A percentile compares a stretch with the other conserved stretches of the same genome.
These are phyloP conservation scores for Fraxinus paxiana DNA, from an alignment of 305 asterid genomes.

Conservation along the genomic window DNA sequence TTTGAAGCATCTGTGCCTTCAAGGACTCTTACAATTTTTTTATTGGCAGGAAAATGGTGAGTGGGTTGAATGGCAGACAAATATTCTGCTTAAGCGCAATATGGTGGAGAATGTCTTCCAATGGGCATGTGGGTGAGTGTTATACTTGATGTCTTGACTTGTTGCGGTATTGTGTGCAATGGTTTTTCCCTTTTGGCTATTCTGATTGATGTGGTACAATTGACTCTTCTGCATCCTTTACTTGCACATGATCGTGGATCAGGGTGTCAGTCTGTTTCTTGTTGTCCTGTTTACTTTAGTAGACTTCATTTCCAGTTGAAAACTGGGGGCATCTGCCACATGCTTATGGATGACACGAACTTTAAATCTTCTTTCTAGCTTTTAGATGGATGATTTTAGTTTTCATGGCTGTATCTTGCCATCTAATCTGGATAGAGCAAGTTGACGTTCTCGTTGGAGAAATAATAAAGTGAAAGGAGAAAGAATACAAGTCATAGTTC, in stretches of 20 bases:
- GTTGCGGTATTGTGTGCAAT: background rate
- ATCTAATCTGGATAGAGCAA: constrained; percentile 21
- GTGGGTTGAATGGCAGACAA: constrained; percentile 88
- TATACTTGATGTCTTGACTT: background rate
- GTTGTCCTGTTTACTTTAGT: constrained; percentile 6
- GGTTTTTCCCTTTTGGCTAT: background rate
- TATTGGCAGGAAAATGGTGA: constrained; percentile 64
- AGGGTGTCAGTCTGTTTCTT: background rate
- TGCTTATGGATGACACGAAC: constrained; percentile 11
- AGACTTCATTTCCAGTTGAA: constrained; percentile 1
- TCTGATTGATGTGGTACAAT: constrained; percentile 1
- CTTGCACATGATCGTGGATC: background rate
- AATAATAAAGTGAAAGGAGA: background rate
- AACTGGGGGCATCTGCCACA: constrained; percentile 14
- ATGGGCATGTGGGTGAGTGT: constrained; percentile 94
- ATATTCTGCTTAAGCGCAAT: constrained; percentile 74
- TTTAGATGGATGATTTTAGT: background rate
- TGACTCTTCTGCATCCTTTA: constrained; percentile 9
- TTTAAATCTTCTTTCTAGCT: background rate
- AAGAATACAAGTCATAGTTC: background rate
- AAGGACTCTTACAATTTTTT: constrained; percentile 7
- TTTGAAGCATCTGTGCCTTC: background rate
- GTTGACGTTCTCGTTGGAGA: constrained; percentile 17
- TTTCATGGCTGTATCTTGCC: background rate
- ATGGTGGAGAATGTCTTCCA: constrained; percentile 74